Conservation (phyloP, 2,329 filamentous ascomycete species). For the Polytolypa hystricis region DNA sequence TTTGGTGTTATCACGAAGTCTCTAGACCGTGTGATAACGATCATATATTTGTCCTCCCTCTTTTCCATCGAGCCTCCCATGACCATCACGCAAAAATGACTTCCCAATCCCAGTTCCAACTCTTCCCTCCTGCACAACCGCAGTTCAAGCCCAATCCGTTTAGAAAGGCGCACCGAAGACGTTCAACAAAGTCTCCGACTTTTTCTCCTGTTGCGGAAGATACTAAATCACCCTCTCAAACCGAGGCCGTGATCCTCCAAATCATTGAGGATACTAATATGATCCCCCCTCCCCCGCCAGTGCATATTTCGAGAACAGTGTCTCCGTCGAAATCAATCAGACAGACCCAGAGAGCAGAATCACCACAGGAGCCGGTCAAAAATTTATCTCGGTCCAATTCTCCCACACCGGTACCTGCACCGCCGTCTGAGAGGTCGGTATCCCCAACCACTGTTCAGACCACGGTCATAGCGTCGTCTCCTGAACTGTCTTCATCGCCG, state of each 20-base stretch:
- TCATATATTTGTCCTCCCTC: background rate
- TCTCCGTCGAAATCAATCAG: conserved; percentile 9
- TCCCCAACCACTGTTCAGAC: conserved; percentile 1
- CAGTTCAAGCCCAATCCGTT: conserved; percentile 23
- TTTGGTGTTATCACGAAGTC: no score
- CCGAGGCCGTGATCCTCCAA: conserved; percentile 28
- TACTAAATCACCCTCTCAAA: conserved; percentile 14
- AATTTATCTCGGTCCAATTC: conserved; percentile 1
- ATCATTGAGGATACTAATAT: conserved; percentile 27
- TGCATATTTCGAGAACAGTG: conserved; percentile 12
- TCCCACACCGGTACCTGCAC: conserved; percentile 5
- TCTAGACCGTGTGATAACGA: no score
- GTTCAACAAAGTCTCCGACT: conserved; percentile 14
- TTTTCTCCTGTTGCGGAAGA: conserved; percentile 21
- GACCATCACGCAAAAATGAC: no score
- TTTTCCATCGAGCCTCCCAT: background rate
- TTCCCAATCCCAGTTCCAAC: conserved; percentile 24
- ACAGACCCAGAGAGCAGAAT: conserved; percentile 11
- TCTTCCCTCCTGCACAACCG: conserved; percentile 28
- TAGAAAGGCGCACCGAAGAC: conserved; percentile 18
- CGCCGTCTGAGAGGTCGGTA: conserved; percentile 5
- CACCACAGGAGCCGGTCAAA: conserved; percentile 8
- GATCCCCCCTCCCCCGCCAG: conserved; percentile 18
- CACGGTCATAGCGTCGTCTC: conserved; percentile 1
- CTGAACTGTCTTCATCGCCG: conserved; percentile 1